Evolutionary conservation across 116 monocot species (phyloP), one percentile per base, ranked within the genome.

Genomic region (Cymodocea nodosa): DNA sequence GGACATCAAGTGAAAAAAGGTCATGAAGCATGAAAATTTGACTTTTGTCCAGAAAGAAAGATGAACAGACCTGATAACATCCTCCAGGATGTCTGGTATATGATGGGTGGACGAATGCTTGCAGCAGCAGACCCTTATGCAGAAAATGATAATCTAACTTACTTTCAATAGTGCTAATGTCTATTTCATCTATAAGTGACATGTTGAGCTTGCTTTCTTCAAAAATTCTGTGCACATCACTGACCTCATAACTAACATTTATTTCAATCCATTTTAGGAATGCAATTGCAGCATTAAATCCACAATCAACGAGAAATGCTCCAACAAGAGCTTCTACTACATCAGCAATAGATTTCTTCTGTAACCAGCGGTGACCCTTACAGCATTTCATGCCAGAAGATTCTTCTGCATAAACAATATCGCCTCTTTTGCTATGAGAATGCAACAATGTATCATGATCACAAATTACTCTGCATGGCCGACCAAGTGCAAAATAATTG

Each of bases 291-390:
- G 79, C 85, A 73, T 64, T 83, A 48, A 91, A 88, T 52, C 97
- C 97, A 78, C 80, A 78, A 52, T 88, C 88, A 78, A 97, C 91
- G 55, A 97, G 78, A 82, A 91, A 91, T 64, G 77, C 85, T 71
- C 97, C 97, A 73, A 85, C 73, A 63, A 97, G 83, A 23, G 97
- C 82, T 71, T 97, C 97, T n/a, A 97, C 83, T 67, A 77, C 81
- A 84, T 97, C 97, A 74, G 97, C 88, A 77, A 97, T 88, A 18
- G 84, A 80, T 76, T 91, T 97, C 70, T 74, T 77, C 22, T 85
- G 76, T 35, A 97, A 56, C 87, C 83, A 91, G 51, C 66, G 82
- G 71, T 97, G 91, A 39, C 73, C 77, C 67, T 71, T 85, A 54
- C 73, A 83, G 75, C 97, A 90, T 59, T 71, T 86, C 19, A 76